These are phyloP conservation scores for Paramyrothecium roridum DNA, from an alignment of 2,329 filamentous ascomycete genomes.

Conservation along the genomic window DNA sequence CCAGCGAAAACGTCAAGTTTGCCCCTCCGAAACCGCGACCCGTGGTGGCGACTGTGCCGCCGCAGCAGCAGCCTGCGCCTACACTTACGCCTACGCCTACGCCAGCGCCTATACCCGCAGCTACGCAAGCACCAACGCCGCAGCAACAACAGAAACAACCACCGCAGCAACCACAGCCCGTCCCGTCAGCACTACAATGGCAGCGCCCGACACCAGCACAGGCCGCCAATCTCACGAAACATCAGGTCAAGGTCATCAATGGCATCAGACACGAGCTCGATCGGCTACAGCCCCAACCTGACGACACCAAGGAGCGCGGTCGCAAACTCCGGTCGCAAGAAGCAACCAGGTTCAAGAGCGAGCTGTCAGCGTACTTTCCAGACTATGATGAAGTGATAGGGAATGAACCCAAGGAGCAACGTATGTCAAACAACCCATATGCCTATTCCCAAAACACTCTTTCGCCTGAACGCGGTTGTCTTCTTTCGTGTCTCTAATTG, in stretches of 20 bases:
- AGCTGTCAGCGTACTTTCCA: conserved; percentile 84
- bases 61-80: conserved; percentile 7
- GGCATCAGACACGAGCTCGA: conserved; percentile 61
- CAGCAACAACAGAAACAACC: conserved; percentile 6
- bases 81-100: conserved; percentile 8
- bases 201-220: conserved; percentile 11
- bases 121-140: conserved; percentile 2
- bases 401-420: conserved; percentile 73
- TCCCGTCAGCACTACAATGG: not conserved
- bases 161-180: not conserved
- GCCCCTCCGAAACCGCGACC: conserved; percentile 21
- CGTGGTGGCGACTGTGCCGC: conserved; percentile 11
- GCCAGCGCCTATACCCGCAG: conserved; percentile 7
- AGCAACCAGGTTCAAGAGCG: conserved; percentile 82
- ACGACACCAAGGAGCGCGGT: conserved; percentile 57
- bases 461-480: not conserved
- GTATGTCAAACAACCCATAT: conserved; percentile 48
- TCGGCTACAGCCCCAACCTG: conserved; percentile 46
- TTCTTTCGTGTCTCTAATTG: not conserved
- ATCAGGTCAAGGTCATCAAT: conserved; percentile 57
- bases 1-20: conserved; percentile 21
- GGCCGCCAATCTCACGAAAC: conserved; percentile 38
- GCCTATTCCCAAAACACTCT: conserved; percentile 13
- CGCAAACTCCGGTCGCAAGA: conserved; percentile 83
- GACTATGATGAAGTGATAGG: conserved; percentile 95